Evolutionary conservation across 2,329 filamentous ascomycete species (phyloP).

Genomic region (Cladosporium sp.): DNA sequence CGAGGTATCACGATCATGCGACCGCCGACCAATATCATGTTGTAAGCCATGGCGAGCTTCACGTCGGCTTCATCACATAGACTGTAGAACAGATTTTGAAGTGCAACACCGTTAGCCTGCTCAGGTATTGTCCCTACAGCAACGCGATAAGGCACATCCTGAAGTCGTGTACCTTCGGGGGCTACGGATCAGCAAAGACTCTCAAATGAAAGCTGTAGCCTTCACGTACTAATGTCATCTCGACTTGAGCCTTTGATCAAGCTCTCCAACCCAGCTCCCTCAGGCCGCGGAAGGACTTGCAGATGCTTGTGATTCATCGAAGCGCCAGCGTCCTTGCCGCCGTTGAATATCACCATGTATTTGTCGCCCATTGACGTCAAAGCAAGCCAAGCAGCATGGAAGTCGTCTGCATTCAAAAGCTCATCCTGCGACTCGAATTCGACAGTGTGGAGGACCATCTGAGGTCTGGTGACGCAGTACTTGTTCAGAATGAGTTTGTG

Average conservation of each 20-base stretch:
- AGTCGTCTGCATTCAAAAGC: constrained; percentile 32
- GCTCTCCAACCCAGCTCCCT: constrained; percentile 14
- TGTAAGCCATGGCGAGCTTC: constrained; percentile 25
- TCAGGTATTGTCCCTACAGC: constrained; percentile 6
- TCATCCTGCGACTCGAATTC: constrained; percentile 35
- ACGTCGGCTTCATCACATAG: constrained; percentile 14
- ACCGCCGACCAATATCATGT: constrained; percentile 28
- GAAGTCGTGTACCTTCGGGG: background rate
- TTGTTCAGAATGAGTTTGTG: constrained; percentile 35
- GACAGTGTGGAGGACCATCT: constrained; percentile 35
- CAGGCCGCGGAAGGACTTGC: constrained; percentile 35
- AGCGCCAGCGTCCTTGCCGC: constrained; percentile 38
- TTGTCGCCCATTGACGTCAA: constrained; percentile 23
- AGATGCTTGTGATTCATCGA: constrained; percentile 43
- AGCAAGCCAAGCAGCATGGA: constrained; percentile 34
- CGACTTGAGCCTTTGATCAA: constrained; percentile 16
- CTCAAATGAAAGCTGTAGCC: too few relatives aligned
- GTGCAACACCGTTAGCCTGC: constrained; percentile 5
- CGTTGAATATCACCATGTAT: constrained; percentile 41
- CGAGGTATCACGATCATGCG: constrained; percentile 33
- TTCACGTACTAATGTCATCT: constrained; percentile 8
- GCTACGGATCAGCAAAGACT: too few relatives aligned
- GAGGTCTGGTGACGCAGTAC: constrained; percentile 32
- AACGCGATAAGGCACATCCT: background rate
- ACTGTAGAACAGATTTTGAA: constrained; percentile 17